Base-by-base conservation (phyloP, 306 rosid species). In the Delonix regia region DNA sequence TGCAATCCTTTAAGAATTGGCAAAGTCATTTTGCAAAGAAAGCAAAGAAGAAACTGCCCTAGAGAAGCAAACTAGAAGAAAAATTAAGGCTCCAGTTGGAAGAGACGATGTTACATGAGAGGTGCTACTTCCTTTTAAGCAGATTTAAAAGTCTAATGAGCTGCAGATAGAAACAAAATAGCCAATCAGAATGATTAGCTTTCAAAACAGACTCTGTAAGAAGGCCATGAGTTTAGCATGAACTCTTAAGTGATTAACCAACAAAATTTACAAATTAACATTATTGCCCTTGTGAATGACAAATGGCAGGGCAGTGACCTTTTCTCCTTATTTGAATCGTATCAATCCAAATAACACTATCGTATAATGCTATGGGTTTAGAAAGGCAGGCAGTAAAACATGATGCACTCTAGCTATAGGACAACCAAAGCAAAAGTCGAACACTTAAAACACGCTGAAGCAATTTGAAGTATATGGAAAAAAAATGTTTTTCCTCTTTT, bases 1-100 rank as follows among this genome's bases (percentile, higher is more conserved):
- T 85, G 88, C 69, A 88, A 87, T 64, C 73, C 91, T 71, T 80
- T 75, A 24, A 88, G 88, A 83, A 90, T 85, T 47, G 78, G 52
- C 76, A 83, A 28, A 62, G 92, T 69, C 92, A 90, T 90, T 72
- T 77, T 48, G 49, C 16, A 25, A 34, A 70, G 56, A 39, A 79
- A 38, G 56, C 42, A 80, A 8, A 59, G 72, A 30, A 11, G 12
- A 51, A 79, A 61, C 68, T 47, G 2, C 53, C 9, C 4, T 22
- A 13, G 47, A 34, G 67, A 79, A 76, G 79, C 51, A 80, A 82
- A 70, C 52, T 41, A 7, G 16, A 41, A n/a, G 27, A 63, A 49
- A 67, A 68, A 34, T 67, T 44, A 19, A 62, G 16, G 34, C 75
- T 47, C 63, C 25, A 10, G 73, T 79, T 27, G 59, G 71, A 81